Percentiles rank a stretch among this genome's conserved stretches.
Conservation (phyloP, 352 stramenopile species). For the Globisporangium cederbergense region DNA sequence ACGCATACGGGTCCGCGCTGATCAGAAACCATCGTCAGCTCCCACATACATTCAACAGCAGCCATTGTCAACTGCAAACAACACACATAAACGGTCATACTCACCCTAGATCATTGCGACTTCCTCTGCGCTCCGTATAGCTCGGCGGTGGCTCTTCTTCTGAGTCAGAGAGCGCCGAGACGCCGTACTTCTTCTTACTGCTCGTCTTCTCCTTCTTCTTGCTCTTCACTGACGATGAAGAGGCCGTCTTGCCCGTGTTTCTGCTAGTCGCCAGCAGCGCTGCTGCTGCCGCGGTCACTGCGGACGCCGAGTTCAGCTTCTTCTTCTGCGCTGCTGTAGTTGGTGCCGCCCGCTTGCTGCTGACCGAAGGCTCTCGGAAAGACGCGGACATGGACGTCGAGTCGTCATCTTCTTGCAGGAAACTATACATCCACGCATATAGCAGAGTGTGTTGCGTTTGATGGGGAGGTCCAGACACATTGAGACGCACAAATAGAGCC, state of each 20-base stretch:
- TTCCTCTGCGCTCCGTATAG: slow-evolving; percentile 39
- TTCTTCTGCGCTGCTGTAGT: slow-evolving; percentile 2
- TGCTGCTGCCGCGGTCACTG: slow-evolving; percentile 46
- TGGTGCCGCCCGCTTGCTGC: neutral
- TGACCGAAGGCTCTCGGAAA: slow-evolving; percentile 5
- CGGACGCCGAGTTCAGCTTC: slow-evolving; percentile 25
- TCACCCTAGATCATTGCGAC: slow-evolving; percentile 23
- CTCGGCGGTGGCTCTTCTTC: slow-evolving; percentile 54
- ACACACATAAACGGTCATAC: slow-evolving; percentile 4
- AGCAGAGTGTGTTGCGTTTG: neutral
- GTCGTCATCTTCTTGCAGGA: slow-evolving; percentile 56
- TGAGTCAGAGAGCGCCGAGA: slow-evolving; percentile 31
- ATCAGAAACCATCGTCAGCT: too few species aligned
- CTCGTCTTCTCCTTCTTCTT: slow-evolving; percentile 25
- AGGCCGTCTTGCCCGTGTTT: slow-evolving; percentile 19
- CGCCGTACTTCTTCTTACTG: slow-evolving; percentile 9
- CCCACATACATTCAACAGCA: neutral
- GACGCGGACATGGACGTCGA: slow-evolving; percentile 43
- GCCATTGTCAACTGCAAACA: neutral
- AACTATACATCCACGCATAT: slow-evolving; percentile 20
- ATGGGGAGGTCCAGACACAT: neutral
- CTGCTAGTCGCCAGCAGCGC: slow-evolving; percentile 49
- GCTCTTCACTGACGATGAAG: slow-evolving; percentile 10
- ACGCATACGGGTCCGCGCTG: slow-evolving; percentile 71
- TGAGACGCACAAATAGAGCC: neutral